Percentiles rank a stretch among this genome's conserved stretches.
phyloP scores from a whole-genome alignment of 257 asterid species.

The Solanum virginianum region DNA sequence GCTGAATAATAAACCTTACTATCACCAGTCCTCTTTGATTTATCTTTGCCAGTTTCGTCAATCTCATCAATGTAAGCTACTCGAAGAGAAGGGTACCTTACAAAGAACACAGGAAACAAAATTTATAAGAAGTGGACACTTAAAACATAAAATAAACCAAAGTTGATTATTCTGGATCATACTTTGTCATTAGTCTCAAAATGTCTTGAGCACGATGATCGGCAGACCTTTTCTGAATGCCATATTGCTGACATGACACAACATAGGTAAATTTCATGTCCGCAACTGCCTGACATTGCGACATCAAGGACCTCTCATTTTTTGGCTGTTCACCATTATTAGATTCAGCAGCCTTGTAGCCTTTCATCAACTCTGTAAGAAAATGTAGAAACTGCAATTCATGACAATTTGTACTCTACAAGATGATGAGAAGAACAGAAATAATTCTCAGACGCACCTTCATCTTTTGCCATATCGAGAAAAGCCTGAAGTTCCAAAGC shows the following conservation, averaged over 20 bases:
- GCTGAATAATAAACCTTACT: conserved; percentile 93
- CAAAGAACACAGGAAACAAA: conserved; percentile 12
- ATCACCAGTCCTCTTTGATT: conserved; percentile 46
- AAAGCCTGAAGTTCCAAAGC: conserved; percentile 97
- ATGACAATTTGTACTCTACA: background rate
- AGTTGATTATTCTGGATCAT: conserved; percentile 6
- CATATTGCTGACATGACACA: conserved; percentile 89
- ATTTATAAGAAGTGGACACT: conserved; percentile 1
- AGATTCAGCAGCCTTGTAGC: conserved; percentile 75
- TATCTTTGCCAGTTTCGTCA: conserved; percentile 55
- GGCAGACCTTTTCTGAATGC: conserved; percentile 81
- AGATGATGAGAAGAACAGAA: background rate
- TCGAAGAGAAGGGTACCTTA: conserved; percentile 95
- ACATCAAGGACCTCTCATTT: conserved; percentile 56
- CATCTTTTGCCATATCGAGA: conserved; percentile 95
- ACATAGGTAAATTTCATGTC: conserved; percentile 94
- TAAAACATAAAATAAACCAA: background rate
- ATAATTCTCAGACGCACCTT: conserved; percentile 39
- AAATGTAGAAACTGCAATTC: conserved; percentile 4
- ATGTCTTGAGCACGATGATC: conserved; percentile 75
- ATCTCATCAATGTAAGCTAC: conserved; percentile 96
- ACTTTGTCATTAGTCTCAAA: conserved; percentile 87
- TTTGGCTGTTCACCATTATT: conserved; percentile 50
- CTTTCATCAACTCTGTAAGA: conserved; percentile 72
- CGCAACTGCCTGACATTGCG: conserved; percentile 87